Conservation (phyloP, 2,329 filamentous ascomycete species). For the Alternaria incomplexa region DNA sequence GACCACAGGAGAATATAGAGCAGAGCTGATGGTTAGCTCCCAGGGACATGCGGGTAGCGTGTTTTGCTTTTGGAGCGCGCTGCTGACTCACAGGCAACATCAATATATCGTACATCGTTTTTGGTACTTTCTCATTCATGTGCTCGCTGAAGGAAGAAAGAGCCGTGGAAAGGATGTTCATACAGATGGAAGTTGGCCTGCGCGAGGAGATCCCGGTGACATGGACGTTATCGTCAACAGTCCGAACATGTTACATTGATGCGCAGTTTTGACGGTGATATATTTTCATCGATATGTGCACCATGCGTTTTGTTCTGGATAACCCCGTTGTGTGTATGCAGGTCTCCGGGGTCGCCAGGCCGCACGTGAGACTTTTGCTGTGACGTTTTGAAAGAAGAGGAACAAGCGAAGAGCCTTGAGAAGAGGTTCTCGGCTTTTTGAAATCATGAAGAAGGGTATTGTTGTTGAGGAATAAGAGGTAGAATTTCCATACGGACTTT, state of each 20-base stretch:
- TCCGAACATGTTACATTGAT: not conserved
- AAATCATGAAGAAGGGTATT: not conserved
- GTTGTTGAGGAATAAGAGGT: not conserved
- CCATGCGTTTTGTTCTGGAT: not conserved
- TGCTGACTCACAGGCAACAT: not conserved
- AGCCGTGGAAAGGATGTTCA: accelerated
- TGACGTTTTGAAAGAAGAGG: no score
- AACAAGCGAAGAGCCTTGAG: no score
- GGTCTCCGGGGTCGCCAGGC: not conserved
- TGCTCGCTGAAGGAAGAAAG: not conserved
- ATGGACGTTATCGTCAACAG: not conserved
- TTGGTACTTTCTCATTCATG: not conserved
- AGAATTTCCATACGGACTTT: not conserved
- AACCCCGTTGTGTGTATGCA: not conserved
- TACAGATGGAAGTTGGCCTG: not conserved
- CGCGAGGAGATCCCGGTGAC: not conserved
- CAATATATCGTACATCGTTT: not conserved
- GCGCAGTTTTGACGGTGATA: not conserved
- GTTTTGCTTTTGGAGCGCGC: not conserved
- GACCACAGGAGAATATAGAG: not conserved
- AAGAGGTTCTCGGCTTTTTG: not conserved
- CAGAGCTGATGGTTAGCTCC: not conserved
- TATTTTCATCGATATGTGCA: not conserved
- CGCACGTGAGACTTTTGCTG: not conserved
- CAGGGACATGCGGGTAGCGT: not conserved